Percentiles rank a stretch among this genome's conserved stretches.
Conservation (phyloP, 768 basidiomycete genomes). For the Tricholoma flavovirens region DNA sequence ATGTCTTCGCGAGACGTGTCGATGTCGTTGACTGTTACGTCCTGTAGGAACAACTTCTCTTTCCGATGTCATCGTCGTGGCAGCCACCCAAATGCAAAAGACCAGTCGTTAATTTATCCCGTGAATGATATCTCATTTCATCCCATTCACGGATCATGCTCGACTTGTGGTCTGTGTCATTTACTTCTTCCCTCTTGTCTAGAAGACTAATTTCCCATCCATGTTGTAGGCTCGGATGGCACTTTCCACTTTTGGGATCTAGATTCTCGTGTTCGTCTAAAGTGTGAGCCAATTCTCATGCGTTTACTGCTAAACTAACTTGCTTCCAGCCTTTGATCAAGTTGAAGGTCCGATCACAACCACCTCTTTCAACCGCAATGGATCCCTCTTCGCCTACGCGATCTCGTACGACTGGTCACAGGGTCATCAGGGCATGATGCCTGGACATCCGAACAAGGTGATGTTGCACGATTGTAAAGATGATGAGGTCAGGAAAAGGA, state of each 20-base stretch:
- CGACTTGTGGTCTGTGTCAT: slow-evolving; percentile 55
- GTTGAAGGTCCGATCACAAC: slow-evolving; percentile 71
- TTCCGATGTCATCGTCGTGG: slow-evolving; percentile 80
- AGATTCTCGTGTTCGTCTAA: slow-evolving; percentile 85
- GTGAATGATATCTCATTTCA: slow-evolving; percentile 89
- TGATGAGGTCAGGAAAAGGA: slow-evolving; percentile 74
- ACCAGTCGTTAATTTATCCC: slow-evolving; percentile 67
- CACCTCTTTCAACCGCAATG: slow-evolving; percentile 82
- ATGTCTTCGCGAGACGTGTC: not conserved
- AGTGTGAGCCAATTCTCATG: slow-evolving; percentile 47
- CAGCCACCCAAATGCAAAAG: slow-evolving; percentile 47
- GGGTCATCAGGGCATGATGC: slow-evolving; percentile 81
- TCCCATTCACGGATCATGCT: slow-evolving; percentile 78
- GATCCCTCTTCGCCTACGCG: slow-evolving; percentile 87
- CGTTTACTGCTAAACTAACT: not conserved
- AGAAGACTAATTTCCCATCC: not conserved
- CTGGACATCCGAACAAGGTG: slow-evolving; percentile 67
- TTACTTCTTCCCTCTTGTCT: slow-evolving; percentile 14
- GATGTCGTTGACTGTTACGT: not conserved
- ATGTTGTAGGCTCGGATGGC: slow-evolving; percentile 65
- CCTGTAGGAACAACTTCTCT: slow-evolving; percentile 67
- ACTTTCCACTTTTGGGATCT: slow-evolving; percentile 95
- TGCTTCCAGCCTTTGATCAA: slow-evolving; percentile 55
- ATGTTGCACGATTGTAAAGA: slow-evolving; percentile 84
- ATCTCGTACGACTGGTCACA: slow-evolving; percentile 94